These are phyloP conservation scores for Tilletia walkeri DNA, from an alignment of 1,284 basidiomycete genomes.

Conservation along the genomic window DNA sequence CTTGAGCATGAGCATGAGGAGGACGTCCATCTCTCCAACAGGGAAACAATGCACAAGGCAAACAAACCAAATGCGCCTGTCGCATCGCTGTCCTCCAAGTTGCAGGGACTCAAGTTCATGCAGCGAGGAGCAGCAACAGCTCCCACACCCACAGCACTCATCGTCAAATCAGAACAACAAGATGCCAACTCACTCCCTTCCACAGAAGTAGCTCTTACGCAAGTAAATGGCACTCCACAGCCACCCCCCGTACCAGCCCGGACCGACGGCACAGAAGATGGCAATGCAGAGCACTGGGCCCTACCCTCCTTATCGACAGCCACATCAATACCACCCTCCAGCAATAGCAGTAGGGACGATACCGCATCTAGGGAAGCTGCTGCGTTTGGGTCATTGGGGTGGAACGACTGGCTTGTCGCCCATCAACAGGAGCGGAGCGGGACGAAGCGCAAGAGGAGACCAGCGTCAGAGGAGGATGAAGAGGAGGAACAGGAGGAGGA, in stretches of 20 bases:
- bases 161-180: too few relatives aligned
- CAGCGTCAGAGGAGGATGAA: neutral
- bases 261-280: conserved; percentile 8
- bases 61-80: conserved; percentile 11
- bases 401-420: conserved; percentile 1
- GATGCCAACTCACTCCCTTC: too few relatives aligned
- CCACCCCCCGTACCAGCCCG: neutral
- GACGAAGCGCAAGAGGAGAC: neutral
- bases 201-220: too few relatives aligned
- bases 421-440: neutral
- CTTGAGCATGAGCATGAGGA: neutral
- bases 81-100: neutral
- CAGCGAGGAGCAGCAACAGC: neutral
- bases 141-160: neutral
- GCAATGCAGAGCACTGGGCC: conserved; percentile 11
- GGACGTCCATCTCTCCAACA: neutral
- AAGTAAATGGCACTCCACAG: too few relatives aligned
- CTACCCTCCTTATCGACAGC: neutral
- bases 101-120: conserved; percentile 15
- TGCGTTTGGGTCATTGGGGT: neutral
- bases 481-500: neutral
- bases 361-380: neutral
- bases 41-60: neutral
- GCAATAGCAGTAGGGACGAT: neutral
- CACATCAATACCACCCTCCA: neutral